Conservation (phyloP, 495 filamentous ascomycete genomes). For the Penicillium maclennaniae region DNA sequence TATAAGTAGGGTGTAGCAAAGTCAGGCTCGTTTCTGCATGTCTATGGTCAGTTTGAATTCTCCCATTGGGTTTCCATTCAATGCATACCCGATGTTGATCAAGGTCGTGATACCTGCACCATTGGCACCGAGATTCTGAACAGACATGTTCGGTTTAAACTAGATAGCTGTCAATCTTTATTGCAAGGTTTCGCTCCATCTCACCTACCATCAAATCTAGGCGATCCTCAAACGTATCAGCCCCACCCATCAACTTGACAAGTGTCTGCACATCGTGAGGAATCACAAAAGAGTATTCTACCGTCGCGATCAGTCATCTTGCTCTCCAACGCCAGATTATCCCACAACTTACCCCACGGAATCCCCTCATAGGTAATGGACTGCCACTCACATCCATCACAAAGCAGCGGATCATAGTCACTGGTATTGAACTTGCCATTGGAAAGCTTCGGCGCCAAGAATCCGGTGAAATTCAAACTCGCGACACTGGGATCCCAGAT, state of each 20-base stretch:
- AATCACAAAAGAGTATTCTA: conserved; percentile 61
- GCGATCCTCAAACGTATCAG: conserved; percentile 50
- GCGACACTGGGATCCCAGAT: conserved; percentile 55
- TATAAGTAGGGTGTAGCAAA: conserved; percentile 66
- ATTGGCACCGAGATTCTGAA: conserved; percentile 31
- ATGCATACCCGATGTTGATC: conserved; percentile 47
- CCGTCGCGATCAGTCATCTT: not conserved
- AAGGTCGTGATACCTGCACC: conserved; percentile 38
- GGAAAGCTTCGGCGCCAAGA: conserved; percentile 55
- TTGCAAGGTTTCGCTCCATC: not conserved
- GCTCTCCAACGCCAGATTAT: not conserved
- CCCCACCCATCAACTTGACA: conserved; percentile 56
- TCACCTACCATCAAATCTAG: conserved; percentile 44
- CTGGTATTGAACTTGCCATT: conserved; percentile 50
- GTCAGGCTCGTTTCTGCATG: conserved; percentile 55
- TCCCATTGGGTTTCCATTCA: not conserved
- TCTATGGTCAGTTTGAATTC: not conserved
- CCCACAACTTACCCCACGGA: conserved; percentile 32
- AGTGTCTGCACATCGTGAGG: conserved; percentile 63
- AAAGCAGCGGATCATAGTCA: conserved; percentile 57
- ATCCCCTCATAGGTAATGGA: conserved; percentile 35
- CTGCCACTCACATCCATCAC: conserved; percentile 62
- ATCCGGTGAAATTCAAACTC: conserved; percentile 54
- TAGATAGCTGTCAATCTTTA: conserved; percentile 2
- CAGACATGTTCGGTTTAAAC: conserved; percentile 34